Evolutionary conservation across 1,139 yeast genomes (phyloP), one percentile per base, ranked within the genome.

Genomic region (Lipomyces yarrowii): DNA sequence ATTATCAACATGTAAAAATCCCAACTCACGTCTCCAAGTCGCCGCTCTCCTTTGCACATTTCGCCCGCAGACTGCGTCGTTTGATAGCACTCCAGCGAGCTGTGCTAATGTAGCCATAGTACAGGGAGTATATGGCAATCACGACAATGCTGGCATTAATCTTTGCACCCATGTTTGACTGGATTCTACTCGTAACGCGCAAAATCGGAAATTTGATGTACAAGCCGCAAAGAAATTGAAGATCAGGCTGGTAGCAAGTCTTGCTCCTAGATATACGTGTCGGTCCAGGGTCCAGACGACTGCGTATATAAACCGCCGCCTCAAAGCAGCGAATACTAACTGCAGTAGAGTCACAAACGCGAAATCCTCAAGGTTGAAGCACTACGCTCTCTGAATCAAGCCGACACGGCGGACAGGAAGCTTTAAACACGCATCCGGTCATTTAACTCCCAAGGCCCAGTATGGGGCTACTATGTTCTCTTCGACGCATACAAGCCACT

Each of bases 21-120:
- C 42, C 26, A 57, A 23, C 65, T 37, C 37, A 62, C 67, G 56
- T 57, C 21, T 64, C 67, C 13, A 59, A 37, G 42, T 64, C 69
- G 8, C 57, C 61, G 18, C 60, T 54, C 35, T 55, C 59, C 18
- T 26, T 48, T 3, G 69, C 69, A 51, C 52, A 13, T 15, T 57
- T 57, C 10, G 69, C 69, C 1, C 53, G 39, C 26, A 46, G 51
- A 26, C 60, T 57, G n/a, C 69, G 68, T 15, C 56, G 56, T 6
- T 52, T 48, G 57, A 67, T 62, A n/a, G 54, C 62, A 53, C 51
- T 57, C 30, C 48, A 13, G 6, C 69, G 69, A 6, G 56, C 58
- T 2, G 61, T 57, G n/a, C 42, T 53, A 18, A 67, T 46, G 54
- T 51, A 59, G 39, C 69, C 62, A 48, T 46, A 66, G 56, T 62